These are phyloP conservation scores for Trametes pubescens DNA, from an alignment of 1,284 basidiomycete species.

Conservation along the genomic window DNA sequence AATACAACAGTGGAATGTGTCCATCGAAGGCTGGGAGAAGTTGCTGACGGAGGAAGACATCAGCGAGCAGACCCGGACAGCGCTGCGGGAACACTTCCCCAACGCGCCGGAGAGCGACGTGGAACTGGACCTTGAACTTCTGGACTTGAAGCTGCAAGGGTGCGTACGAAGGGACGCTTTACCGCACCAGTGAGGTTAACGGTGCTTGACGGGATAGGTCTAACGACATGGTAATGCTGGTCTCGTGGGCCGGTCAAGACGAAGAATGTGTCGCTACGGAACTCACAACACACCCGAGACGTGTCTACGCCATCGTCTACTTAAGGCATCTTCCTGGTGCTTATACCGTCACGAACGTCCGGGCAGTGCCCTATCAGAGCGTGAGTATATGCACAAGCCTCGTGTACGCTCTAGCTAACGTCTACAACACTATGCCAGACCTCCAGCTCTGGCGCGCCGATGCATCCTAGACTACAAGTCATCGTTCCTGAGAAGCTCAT, in stretches of 20 bases:
- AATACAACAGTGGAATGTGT: conserved; percentile 73
- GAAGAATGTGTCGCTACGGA: conserved; percentile 50
- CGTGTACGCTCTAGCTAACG: neutral
- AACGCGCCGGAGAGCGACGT: conserved; percentile 49
- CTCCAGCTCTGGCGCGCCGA: conserved; percentile 67
- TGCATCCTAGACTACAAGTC: conserved; percentile 72
- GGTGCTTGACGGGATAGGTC: conserved; percentile 45
- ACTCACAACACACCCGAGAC: conserved; percentile 53
- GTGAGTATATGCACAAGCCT: conserved; percentile 50
- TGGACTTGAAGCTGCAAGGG: conserved; percentile 73
- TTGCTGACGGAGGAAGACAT: conserved; percentile 63
- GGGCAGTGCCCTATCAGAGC: conserved; percentile 76
- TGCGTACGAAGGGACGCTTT: conserved; percentile 40
- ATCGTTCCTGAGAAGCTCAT: conserved; percentile 63
- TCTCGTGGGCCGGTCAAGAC: conserved; percentile 71
- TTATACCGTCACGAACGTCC: conserved; percentile 57
- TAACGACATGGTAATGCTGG: conserved; percentile 63
- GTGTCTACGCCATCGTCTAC: conserved; percentile 70
- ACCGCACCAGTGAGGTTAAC: conserved; percentile 15
- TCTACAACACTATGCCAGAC: conserved; percentile 52
- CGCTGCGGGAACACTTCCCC: conserved; percentile 53
- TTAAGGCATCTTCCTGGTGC: conserved; percentile 51
- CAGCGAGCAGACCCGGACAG: conserved; percentile 48
- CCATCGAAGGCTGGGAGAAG: conserved; percentile 73
- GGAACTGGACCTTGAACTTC: conserved; percentile 69